Conservation (phyloP, 2,329 filamentous ascomycete species). For the Exserohilum turcica region DNA sequence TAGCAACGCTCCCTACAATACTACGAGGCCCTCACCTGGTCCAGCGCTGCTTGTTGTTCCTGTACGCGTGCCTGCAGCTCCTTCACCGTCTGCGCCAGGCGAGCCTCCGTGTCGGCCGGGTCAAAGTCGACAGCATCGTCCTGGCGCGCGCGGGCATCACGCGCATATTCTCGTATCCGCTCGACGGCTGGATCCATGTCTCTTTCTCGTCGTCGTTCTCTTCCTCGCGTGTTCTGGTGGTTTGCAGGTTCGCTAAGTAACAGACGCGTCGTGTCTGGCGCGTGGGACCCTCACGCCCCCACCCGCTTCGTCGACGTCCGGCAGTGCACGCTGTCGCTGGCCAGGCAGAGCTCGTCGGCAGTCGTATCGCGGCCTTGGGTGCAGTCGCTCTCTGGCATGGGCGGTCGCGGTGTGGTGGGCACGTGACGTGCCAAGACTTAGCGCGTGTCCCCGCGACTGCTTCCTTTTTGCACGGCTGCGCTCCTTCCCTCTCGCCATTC, state of each 20-base stretch:
- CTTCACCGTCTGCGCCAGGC: conserved; percentile 69
- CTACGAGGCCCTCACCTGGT: conserved; percentile 45
- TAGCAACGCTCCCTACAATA: not conserved
- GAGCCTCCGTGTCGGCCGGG: conserved; percentile 54
- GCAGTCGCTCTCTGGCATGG: not conserved
- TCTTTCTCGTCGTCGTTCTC: conserved; percentile 1
- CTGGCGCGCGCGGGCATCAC: conserved; percentile 26
- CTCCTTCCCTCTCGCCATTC: conserved; percentile 25
- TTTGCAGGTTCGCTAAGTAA: conserved; percentile 9
- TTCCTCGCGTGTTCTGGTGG: conserved; percentile 2
- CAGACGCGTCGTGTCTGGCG: conserved; percentile 4
- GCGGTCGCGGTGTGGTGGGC: not conserved
- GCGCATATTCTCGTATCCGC: conserved; percentile 40
- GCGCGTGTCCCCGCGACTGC: conserved; percentile 20
- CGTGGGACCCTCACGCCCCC: conserved; percentile 7
- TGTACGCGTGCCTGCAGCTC: conserved; percentile 64
- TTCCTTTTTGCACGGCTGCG: conserved; percentile 25
- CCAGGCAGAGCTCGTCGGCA: not conserved
- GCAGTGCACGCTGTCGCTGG: not conserved
- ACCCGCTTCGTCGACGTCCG: not conserved
- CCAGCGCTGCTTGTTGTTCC: conserved; percentile 55
- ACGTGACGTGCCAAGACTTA: conserved; percentile 30
- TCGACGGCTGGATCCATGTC: conserved; percentile 28
- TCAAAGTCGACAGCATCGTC: conserved; percentile 46
- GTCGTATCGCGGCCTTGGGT: not conserved